Percentiles rank a stretch among this genome's conserved stretches.
Evolutionary conservation across 306 rosid species (phyloP).

Genomic region (Begonia fuchsioides): DNA sequence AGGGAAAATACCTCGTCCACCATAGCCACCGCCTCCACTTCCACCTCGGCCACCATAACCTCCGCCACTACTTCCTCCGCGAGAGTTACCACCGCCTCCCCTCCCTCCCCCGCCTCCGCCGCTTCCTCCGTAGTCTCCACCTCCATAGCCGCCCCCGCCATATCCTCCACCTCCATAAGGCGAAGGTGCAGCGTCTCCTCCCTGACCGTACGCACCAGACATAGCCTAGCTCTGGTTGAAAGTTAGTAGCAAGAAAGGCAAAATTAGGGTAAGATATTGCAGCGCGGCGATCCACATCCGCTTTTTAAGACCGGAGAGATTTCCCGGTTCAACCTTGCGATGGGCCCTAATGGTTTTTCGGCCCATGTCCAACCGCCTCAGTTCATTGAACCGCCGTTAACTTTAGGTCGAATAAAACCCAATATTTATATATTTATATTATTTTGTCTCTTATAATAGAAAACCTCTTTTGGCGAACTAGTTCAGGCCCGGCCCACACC

Average conservation of each 20-base stretch:
- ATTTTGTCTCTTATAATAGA: no score
- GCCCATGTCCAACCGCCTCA: no score
- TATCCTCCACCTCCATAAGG: constrained; percentile 2
- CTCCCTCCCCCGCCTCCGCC: constrained; percentile 4
- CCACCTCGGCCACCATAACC: constrained; percentile 7
- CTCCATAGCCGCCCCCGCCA: constrained; percentile 14
- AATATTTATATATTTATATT: no score
- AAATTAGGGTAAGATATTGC: constrained; percentile 11
- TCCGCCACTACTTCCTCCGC: not conserved
- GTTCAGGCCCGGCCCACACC: no score
- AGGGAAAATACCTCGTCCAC: constrained; percentile 64
- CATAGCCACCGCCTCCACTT: constrained; percentile 48
- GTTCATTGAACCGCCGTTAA: no score
- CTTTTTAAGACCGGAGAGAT: no score
- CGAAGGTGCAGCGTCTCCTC: constrained; percentile 60
- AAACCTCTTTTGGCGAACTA: no score
- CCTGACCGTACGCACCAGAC: constrained; percentile 88
- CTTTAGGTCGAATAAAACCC: no score
- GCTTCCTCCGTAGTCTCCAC: constrained; percentile 21
- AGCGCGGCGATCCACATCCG: not conserved
- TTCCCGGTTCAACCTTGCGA: no score
- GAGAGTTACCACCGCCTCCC: constrained; percentile 23
- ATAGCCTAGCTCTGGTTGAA: constrained; percentile 21
- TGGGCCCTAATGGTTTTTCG: no score
- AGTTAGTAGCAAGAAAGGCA: not conserved